Conservation (phyloP, 805 yeast species). For the Dipodascopsis uninucleata region DNA sequence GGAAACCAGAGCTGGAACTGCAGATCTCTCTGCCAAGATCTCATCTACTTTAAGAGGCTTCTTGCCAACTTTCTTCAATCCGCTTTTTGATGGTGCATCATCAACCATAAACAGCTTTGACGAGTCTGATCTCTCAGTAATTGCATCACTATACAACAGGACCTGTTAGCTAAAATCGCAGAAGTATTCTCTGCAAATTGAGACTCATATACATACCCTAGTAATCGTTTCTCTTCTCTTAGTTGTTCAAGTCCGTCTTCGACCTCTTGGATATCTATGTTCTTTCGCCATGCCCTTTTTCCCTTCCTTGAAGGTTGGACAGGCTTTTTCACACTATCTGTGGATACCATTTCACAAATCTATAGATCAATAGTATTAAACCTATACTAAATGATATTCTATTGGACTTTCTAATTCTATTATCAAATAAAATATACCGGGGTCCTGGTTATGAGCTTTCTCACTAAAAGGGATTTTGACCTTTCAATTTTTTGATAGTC, state of each 20-base stretch:
- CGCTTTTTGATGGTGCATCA: slow-evolving; percentile 7
- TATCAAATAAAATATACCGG: too few species aligned
- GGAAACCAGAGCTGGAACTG: slow-evolving; percentile 59
- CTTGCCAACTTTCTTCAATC: slow-evolving; percentile 10
- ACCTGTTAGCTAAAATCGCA: too few species aligned
- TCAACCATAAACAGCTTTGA: slow-evolving; percentile 24
- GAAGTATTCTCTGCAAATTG: too few species aligned
- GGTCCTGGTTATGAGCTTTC: too few species aligned
- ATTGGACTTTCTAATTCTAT: too few species aligned
- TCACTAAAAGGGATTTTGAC: too few species aligned
- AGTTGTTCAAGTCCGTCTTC: slow-evolving; percentile 65
- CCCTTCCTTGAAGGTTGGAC: slow-evolving; percentile 83
- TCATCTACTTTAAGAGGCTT: slow-evolving; percentile 54
- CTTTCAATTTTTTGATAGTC: too few species aligned
- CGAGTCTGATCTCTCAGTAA: background rate
- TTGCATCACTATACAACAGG: background rate
- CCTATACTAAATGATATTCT: too few species aligned
- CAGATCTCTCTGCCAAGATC: slow-evolving; percentile 72
- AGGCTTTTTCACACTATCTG: background rate
- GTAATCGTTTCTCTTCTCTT: slow-evolving; percentile 51
- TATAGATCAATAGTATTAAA: background rate
- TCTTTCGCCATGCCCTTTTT: slow-evolving; percentile 87
- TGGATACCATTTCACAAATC: background rate
- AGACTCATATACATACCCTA: slow-evolving; percentile 42
- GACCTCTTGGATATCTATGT: slow-evolving; percentile 80